A percentile compares a stretch with the other conserved stretches of the same genome.
phyloP scores from a whole-genome alignment of 2,329 filamentous ascomycete genomes.

The Chrysoporthe cubensis region DNA sequence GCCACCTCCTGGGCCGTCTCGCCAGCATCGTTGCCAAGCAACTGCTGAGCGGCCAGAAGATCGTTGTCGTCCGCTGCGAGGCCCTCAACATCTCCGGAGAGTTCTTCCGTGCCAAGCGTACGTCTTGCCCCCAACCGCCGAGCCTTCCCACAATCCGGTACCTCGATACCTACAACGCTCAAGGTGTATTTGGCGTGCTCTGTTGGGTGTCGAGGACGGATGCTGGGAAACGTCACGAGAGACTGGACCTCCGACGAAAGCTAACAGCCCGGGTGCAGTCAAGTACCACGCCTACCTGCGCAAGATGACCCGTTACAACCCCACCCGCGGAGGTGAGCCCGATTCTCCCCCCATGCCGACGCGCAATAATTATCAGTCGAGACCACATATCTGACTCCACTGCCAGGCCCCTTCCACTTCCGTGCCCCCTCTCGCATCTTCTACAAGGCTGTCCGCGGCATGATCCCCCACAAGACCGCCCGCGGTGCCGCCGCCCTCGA shows the following conservation, averaged over 20 bases:
- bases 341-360: conserved; percentile 22
- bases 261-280: conserved; percentile 70
- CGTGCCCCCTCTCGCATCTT: conserved; percentile 98
- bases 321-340: conserved; percentile 89
- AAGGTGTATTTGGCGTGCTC: not conserved
- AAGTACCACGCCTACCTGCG: conserved; percentile 99
- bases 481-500: conserved; percentile 95
- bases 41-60: conserved; percentile 98
- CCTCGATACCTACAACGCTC: not conserved
- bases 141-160: not conserved
- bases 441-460: conserved; percentile 99
- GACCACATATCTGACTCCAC: conserved; percentile 52
- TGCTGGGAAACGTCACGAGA: not conserved
- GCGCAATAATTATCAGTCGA: conserved; percentile 30
- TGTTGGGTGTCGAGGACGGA: not conserved
- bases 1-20: conserved; percentile 98
- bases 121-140: conserved; percentile 53
- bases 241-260: conserved; percentile 9
- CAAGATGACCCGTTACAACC: conserved; percentile 99
- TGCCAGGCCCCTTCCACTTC: conserved; percentile 96
- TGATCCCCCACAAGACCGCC: conserved; percentile 99
- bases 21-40: conserved; percentile 99
- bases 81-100: conserved; percentile 99
- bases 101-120: conserved; percentile 99
- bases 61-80: conserved; percentile 98